Percentiles rank a stretch among this genome's conserved stretches.
Conservation (phyloP, 768 basidiomycete genomes). For the Coprinellus micaceus region DNA sequence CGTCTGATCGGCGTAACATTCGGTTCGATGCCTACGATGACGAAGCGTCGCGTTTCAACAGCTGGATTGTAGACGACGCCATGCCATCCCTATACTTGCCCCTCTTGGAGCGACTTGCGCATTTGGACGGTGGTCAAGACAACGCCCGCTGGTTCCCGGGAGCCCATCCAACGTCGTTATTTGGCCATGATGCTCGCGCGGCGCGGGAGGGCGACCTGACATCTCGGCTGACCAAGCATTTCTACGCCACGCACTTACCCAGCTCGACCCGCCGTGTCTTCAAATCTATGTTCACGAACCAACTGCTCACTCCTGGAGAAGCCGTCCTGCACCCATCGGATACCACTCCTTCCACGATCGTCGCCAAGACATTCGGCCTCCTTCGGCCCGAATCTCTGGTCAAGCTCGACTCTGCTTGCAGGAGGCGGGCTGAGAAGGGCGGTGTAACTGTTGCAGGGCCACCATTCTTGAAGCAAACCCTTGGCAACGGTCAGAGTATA, state of each 20-base stretch:
- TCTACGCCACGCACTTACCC: neutral
- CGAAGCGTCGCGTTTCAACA: conserved; percentile 37
- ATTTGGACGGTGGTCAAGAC: conserved; percentile 3
- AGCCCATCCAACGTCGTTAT: neutral
- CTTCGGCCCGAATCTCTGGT: neutral
- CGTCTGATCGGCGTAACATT: conserved; percentile 44
- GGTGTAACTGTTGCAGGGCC: neutral
- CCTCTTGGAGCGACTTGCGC: conserved; percentile 30
- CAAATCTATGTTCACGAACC: neutral
- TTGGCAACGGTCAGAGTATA: neutral
- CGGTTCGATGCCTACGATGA: conserved; percentile 35
- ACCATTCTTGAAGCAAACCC: neutral
- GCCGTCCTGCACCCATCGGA: neutral
- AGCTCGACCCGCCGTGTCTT: neutral
- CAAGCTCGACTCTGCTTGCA: neutral
- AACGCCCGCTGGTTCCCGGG: conserved; percentile 36
- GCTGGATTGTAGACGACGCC: conserved; percentile 35
- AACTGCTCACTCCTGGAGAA: neutral
- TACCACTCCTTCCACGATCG: neutral
- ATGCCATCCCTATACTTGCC: conserved; percentile 37
- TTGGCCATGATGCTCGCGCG: conserved; percentile 12
- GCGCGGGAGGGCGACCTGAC: neutral
- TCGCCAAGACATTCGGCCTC: neutral
- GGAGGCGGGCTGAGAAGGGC: neutral
- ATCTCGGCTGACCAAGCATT: neutral